Base-by-base conservation (phyloP, 495 filamentous ascomycete species). In the Pyrenula aspistea region DNA sequence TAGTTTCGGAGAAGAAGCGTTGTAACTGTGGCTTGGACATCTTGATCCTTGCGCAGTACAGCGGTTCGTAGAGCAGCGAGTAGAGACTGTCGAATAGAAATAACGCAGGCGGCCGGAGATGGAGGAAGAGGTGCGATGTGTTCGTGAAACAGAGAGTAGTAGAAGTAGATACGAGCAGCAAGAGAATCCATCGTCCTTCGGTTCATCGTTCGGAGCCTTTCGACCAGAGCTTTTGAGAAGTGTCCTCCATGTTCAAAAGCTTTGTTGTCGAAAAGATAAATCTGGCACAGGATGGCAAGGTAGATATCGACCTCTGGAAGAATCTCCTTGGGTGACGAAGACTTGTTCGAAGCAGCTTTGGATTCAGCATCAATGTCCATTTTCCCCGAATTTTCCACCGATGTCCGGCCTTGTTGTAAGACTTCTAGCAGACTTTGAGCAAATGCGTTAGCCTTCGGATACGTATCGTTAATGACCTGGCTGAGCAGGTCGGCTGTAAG, bases 1-100 rank as follows among this genome's bases (percentile, higher is more conserved):
- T 98, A 97, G 70, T 92, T 98, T 60, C 93, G 91, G 59, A 98
- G 86, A 23, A 98, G 82, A 51, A 98, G 78, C 1, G 91, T 92
- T 65, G 92, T 95, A 59, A 96, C 88, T 4, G 91, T 91, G 23
- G 93, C 90, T 74, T 96, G 93, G 20, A 89, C 96, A 58, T 98
- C 93, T 61, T 88, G 80, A 72, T 98, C 93, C 73, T 97, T 96
- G 55, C 94, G 86, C 22, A 98, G 78, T 12, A 96, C 91, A 25
- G 93, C 88, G 48, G 91, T 96, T 62, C 94, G 83, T 50, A 98
- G 83, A 22, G 93, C 94, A 53, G 87, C 80, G 52, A 98, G 80
- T 36, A 98, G 80, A 57, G 84, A 83, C 49, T 91, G 88, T 47
- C 94, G 89, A 65, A 96, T 93, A 20, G 80, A 78, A 24, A 93